Percentiles rank a stretch among this genome's conserved stretches.
phyloP scores from a whole-genome alignment of 352 stramenopile genomes.

The Lagenidium sp. region DNA sequence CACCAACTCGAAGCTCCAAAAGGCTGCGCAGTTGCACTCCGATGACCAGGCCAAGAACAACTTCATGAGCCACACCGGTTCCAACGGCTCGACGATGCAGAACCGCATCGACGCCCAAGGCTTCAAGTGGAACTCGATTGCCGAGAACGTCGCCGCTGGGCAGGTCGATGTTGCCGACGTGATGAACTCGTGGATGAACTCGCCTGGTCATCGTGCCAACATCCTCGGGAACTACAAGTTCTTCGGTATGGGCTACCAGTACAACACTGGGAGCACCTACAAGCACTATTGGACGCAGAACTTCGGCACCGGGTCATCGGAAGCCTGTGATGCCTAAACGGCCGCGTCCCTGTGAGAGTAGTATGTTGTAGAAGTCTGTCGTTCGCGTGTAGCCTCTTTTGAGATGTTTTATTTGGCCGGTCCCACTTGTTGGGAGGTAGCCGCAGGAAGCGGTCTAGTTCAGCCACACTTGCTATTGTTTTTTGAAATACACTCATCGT shows the following conservation, averaged over 20 bases:
- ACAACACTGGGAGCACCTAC: conserved; percentile 16
- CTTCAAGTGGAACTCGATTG: conserved; percentile 27
- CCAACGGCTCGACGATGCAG: conserved; percentile 23
- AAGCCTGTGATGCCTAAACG: not conserved
- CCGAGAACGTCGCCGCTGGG: conserved; percentile 47
- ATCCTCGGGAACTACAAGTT: conserved; percentile 28
- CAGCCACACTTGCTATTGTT: not conserved
- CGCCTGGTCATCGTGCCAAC: conserved; percentile 10
- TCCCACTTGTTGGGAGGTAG: not conserved
- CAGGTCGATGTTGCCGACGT: conserved; percentile 24
- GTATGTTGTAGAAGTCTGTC: not conserved
- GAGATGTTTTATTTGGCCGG: not conserved
- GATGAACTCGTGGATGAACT: conserved; percentile 27
- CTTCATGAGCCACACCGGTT: conserved; percentile 33
- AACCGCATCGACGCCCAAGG: conserved; percentile 24
- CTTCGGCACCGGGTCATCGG: conserved; percentile 16
- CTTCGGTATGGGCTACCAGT: conserved; percentile 25
- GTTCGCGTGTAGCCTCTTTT: not conserved
- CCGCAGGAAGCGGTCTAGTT: not conserved
- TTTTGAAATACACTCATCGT: not conserved
- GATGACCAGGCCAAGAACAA: conserved; percentile 30
- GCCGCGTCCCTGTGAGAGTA: not conserved
- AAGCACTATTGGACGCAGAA: conserved; percentile 56
- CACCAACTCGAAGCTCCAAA: conserved; percentile 23
- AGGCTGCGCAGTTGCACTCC: conserved; percentile 29